Base-by-base conservation (phyloP, 2,329 filamentous ascomycete species). In the Fusarium abutilonis region DNA sequence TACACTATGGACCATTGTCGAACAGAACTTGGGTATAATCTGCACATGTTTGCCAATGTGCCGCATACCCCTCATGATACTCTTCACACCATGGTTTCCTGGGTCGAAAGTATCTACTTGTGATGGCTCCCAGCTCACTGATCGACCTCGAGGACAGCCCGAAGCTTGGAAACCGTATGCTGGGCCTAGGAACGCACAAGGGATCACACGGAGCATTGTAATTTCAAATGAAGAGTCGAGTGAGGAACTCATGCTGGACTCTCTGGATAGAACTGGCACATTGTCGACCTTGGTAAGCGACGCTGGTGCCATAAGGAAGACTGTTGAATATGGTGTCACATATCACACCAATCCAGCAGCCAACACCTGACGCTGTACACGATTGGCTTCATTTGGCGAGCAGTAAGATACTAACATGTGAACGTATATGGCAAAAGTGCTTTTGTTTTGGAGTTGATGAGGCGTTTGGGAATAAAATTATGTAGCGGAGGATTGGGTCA, bases 11-110 rank as follows among this genome's bases (percentile, higher is more conserved):
- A 77, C 76, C 6, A 75, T 77, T 40, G 73, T 78, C 29, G 76
- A 78, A 51, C 70, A 75, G 42, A 77, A 78, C 39, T 63, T 78
- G 19, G 75, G 74, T 49, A 76, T 78, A 36, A 75, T 78, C 53
- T 77, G 75, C 56, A 73, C 75, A 13, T 78, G 76, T 38, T 63
- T 78, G 4, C 76, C 76, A 14, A 77, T 77, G 75, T 78, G 76
- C 52, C 76, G 75, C 39, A 72, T 75, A 2, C 73, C 75, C n/a
- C 71, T 79, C 13, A 70, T 72, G 43, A 72, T 70, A 46, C 49
- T 78, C 32, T 76, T 78, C 59, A 76, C 77, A 2, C 64, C 70
- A 6, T 57, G 73, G 45, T 78, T 78, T 39, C 60, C 55, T 10
- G 50, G 53, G 17, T 63, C 61, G 29, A 64, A 64, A 9, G 29